Evolutionary conservation across 768 basidiomycete genomes (phyloP), one percentile per base, ranked within the genome.

Genomic region (Pholiota conissans): DNA sequence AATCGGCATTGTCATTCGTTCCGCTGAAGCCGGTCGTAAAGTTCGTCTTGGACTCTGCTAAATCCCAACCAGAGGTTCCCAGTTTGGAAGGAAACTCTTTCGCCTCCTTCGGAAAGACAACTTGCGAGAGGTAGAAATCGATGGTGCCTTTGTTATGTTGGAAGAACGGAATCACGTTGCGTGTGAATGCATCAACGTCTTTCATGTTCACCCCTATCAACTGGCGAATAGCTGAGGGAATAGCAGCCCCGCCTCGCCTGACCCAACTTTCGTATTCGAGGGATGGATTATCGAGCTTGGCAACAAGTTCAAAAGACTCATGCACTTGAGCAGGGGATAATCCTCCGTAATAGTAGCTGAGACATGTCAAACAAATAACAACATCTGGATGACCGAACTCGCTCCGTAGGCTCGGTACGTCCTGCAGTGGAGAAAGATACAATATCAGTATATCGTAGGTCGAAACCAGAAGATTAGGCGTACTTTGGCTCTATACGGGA

Each of bases 341-440:
- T 5, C 83, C 82, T 1, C 65, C 65, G 49, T 83, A 83, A 50
- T 83, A 82, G 55, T 83, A 83, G 1, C 71, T 72, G 27, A 83
- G 65, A 52, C 75, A 82, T 0, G 82, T 83, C 52, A 83, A 65
- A 11, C 68, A 54, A 49, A 83, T 69, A 0, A 74, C 72, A 3
- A 82, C 69, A 26, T 84, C 83, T 0, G 82, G 82, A 60, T 84
- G 82, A 4, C 78, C 79, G 48, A 83, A 83, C 47, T 83, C 80
- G 32, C 81, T 74, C 27, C 74, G 69, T 13, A 67, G 57, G 14
- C 78, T 69, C 0, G 83, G 82, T 3, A 75, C 67, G 47, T 84
- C 82, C 59, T 81, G 34, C 30, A 32, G 13, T 13, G 30, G 7
- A 32, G 30, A 32, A 32, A 30, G 30, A 49, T 9, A 35, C 37